A percentile compares a stretch with the other conserved stretches of the same genome.
Conservation (phyloP, 148 eudicot genomes). For the Camellia granthamiana region DNA sequence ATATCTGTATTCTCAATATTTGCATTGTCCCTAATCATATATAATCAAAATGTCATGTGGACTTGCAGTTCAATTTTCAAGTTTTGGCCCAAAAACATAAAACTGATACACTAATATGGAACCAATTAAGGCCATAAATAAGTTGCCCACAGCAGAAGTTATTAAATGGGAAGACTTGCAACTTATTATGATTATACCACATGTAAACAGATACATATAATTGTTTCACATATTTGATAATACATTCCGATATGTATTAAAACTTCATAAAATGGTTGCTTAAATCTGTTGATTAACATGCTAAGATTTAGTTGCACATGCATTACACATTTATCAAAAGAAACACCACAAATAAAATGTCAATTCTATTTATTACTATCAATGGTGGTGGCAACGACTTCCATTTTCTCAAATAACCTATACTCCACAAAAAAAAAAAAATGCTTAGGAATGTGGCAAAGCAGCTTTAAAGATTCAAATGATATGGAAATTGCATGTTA, state of each 20-base stretch:
- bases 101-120: background rate
- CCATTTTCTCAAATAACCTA: background rate
- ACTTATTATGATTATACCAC: background rate
- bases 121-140: background rate
- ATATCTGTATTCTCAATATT: background rate
- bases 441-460: background rate
- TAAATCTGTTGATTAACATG: background rate
- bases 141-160: background rate
- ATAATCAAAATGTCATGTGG: background rate
- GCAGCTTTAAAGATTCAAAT: background rate
- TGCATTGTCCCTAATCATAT: background rate
- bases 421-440: background rate
- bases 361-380: background rate
- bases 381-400: background rate
- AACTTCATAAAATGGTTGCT: background rate
- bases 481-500: background rate
- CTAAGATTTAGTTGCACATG: background rate
- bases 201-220: background rate
- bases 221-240: background rate
- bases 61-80: background rate
- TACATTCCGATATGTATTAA: background rate
- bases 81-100: background rate
- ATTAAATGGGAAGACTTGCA: background rate
- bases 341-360: background rate
- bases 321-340: background rate